phyloP scores from a whole-genome alignment of 192 early-diverging fungal genomes.

The Backusella westeae region DNA sequence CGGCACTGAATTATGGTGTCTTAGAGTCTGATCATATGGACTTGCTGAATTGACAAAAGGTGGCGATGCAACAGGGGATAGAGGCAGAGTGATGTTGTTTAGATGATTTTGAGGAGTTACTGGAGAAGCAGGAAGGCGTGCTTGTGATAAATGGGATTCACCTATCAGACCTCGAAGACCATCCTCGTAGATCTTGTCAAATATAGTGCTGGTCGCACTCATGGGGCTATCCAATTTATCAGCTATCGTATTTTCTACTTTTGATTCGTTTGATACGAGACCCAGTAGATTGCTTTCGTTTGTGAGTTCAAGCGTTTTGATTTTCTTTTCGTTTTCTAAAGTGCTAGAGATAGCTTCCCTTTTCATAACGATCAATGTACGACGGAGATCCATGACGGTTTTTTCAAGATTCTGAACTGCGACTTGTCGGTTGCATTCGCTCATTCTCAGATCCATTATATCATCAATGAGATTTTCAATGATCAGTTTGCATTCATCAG shows the following conservation, averaged over 20 bases:
- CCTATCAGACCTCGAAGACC: conserved; percentile 31
- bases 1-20: background rate
- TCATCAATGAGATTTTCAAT: conserved; percentile 57
- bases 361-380: conserved; percentile 57
- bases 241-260: background rate
- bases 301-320: conserved; percentile 14
- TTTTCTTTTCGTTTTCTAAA: conserved; percentile 26
- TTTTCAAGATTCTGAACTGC: conserved; percentile 50
- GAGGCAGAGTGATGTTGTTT: background rate
- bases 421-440: conserved; percentile 43
- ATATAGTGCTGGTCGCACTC: conserved; percentile 32
- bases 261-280: background rate
- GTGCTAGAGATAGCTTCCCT: conserved; percentile 31
- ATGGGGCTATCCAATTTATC: conserved; percentile 23
- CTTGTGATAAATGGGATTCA: background rate
- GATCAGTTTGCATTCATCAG: conserved; percentile 48
- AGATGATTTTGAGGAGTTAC: background rate
- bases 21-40: background rate
- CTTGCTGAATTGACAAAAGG: background rate
- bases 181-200: conserved; percentile 40
- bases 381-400: conserved; percentile 47
- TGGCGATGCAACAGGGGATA: conserved; percentile 5
- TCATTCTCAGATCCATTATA: conserved; percentile 47
- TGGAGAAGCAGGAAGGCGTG: background rate
- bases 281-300: background rate